Conservation (phyloP, 805 yeast species). For the Nakazawaea wickerhamii region DNA sequence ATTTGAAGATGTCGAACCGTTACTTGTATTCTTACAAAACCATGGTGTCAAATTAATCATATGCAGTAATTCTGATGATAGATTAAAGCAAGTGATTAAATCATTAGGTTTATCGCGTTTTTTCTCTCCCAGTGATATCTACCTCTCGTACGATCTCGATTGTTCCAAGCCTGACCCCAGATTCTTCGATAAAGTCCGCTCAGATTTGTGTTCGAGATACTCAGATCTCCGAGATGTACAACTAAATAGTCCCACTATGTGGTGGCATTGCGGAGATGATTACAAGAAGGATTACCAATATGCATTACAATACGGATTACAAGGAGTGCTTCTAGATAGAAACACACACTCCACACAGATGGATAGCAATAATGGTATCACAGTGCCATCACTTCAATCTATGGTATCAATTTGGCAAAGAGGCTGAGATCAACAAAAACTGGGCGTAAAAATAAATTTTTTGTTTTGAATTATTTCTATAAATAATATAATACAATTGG, state of each 20-base stretch:
- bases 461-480: too few relatives aligned
- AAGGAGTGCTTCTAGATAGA: conserved; percentile 52
- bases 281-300: conserved; percentile 49
- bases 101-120: conserved; percentile 37
- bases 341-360: conserved; percentile 6
- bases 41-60: conserved; percentile 35
- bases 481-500: too few relatives aligned
- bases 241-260: conserved; percentile 14
- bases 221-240: not conserved
- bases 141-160: conserved; percentile 54
- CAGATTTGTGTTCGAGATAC: conserved; percentile 17
- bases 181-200: conserved; percentile 39
- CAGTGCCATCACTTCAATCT: too few relatives aligned
- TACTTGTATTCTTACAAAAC: conserved; percentile 29
- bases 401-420: too few relatives aligned
- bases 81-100: conserved; percentile 40
- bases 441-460: too few relatives aligned
- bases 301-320: conserved; percentile 53
- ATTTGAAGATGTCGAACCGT: conserved; percentile 48
- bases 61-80: conserved; percentile 59
- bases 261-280: conserved; percentile 72
- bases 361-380: not conserved
- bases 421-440: too few relatives aligned
- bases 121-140: conserved; percentile 34
- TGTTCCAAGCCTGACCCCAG: conserved; percentile 43